These are phyloP conservation scores for Phaeophleospora eucalypticola DNA, from an alignment of 2,329 filamentous ascomycete genomes.

Conservation along the genomic window DNA sequence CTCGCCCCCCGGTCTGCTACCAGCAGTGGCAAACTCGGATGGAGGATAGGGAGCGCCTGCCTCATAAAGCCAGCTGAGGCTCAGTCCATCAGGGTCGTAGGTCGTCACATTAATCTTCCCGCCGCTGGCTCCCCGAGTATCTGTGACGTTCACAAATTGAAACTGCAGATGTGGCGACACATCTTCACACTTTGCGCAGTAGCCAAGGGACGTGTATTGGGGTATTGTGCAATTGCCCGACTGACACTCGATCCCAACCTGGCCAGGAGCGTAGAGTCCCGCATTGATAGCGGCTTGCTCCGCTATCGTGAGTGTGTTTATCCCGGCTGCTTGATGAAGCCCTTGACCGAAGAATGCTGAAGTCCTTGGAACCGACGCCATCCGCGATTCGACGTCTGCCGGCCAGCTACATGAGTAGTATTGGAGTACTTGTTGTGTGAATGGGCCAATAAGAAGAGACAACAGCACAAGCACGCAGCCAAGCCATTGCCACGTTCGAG, in stretches of 20 bases:
- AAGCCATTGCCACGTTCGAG: slow-evolving; percentile 10
- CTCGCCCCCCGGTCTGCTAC: no score
- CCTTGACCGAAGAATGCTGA: slow-evolving; percentile 10
- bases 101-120: neutral
- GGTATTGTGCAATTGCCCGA: slow-evolving; percentile 13
- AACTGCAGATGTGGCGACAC: slow-evolving; percentile 1
- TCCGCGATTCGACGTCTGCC: neutral
- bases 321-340: neutral
- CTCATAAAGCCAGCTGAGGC: no score
- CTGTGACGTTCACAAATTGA: neutral
- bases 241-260: neutral
- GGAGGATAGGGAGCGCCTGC: no score
- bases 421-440: slow-evolving; percentile 12
- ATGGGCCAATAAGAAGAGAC: slow-evolving; percentile 7
- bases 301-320: slow-evolving; percentile 1
- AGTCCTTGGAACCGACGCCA: slow-evolving; percentile 5
- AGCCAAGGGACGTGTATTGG: slow-evolving; percentile 10
- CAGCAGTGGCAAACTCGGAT: no score
- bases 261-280: slow-evolving; percentile 6
- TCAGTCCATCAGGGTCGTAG: neutral
- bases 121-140: neutral
- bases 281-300: slow-evolving; percentile 9
- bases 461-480: slow-evolving; percentile 7
- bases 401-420: slow-evolving; percentile 5
- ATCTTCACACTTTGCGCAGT: slow-evolving; percentile 9